Conservation (phyloP, 306 rosid genomes). For the Crataegus laevigata region DNA sequence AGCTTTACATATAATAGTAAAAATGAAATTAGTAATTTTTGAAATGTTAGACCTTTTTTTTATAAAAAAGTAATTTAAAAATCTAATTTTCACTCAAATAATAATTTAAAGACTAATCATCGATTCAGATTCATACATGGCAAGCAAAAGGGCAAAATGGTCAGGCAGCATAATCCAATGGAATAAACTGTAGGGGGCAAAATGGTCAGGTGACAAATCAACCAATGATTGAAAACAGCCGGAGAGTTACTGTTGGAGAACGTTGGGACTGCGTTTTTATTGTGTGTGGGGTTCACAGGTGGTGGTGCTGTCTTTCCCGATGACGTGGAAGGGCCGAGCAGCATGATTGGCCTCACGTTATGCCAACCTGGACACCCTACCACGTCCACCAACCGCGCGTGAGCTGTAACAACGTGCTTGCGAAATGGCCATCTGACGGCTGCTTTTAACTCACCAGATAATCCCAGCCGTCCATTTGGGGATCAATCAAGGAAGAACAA, state of each 20-base stretch:
- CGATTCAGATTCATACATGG: too few species aligned
- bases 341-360: conserved; percentile 61
- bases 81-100: too few species aligned
- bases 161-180: background rate
- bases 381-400: conserved; percentile 46
- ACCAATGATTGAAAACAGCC: conserved; percentile 42
- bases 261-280: conserved; percentile 9
- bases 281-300: conserved; percentile 16
- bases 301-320: background rate
- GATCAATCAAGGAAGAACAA: background rate
- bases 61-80: too few species aligned
- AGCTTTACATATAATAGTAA: too few species aligned
- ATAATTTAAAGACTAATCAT: too few species aligned
- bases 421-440: conserved; percentile 24
- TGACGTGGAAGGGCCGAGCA: conserved; percentile 51
- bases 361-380: conserved; percentile 38
- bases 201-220: conserved; percentile 12
- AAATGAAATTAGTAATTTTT: too few species aligned
- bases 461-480: conserved; percentile 27
- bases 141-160: background rate
- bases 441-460: background rate
- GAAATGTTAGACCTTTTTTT: too few species aligned
- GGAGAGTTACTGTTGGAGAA: conserved; percentile 29
- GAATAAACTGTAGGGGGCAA: conserved; percentile 32
- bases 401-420: conserved; percentile 68